Evolutionary conservation across 257 asterid species (phyloP).

Genomic region (Solanum pinnatisectum): DNA sequence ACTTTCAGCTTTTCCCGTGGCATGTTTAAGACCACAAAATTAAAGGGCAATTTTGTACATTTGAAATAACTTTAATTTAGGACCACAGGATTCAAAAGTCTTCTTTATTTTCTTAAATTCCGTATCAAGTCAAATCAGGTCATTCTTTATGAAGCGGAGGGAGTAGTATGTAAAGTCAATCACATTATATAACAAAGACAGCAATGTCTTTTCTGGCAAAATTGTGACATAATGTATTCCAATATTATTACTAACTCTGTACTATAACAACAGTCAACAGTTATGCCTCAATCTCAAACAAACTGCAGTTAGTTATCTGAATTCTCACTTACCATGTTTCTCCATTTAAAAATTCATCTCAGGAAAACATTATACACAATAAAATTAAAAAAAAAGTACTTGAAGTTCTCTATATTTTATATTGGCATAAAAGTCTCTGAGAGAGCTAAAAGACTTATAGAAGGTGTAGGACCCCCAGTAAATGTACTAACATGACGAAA

Average conservation of each 20-base stretch:
- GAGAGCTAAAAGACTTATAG: background rate
- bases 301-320: background rate
- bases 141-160: no score
- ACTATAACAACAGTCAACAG: background rate
- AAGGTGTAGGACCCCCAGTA: background rate
- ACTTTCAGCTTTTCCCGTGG: no score
- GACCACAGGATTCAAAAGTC: no score
- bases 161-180: background rate
- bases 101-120: no score
- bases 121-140: no score
- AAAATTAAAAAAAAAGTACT: background rate
- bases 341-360: background rate
- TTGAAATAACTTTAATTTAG: no score
- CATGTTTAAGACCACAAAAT: no score
- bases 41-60: no score
- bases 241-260: background rate
- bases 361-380: background rate
- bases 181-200: background rate
- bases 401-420: background rate
- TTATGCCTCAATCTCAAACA: background rate
- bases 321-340: background rate
- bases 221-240: background rate
- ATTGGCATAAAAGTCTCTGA: background rate
- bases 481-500: background rate
- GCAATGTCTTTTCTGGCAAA: background rate